phyloP scores from a whole-genome alignment of 139 green algal species.

The Coelastrella sp. region DNA sequence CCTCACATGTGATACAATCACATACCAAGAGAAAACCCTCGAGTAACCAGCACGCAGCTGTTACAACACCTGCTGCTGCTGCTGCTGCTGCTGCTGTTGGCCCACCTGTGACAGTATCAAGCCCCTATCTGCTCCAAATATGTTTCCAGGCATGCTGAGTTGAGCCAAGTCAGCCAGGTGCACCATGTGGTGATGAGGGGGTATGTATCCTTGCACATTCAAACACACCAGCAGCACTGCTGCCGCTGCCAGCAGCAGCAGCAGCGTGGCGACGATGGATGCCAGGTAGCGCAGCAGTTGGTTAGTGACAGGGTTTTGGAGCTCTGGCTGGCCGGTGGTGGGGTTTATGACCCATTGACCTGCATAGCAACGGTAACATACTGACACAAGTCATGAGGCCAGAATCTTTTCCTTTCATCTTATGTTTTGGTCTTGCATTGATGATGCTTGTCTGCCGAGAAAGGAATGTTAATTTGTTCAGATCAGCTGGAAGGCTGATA shows the following conservation, averaged over 20 bases:
- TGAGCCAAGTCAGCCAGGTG: background rate
- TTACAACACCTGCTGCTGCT: background rate
- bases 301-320: background rate
- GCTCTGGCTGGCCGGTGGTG: background rate
- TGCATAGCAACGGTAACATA: background rate
- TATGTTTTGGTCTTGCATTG: background rate
- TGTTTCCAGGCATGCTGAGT: background rate
- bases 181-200: background rate
- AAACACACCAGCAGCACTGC: slow-evolving; percentile 16
- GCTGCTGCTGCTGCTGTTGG: background rate
- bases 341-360: background rate
- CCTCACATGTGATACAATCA: background rate
- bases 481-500: no score
- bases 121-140: background rate
- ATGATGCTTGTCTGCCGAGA: no score
- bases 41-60: background rate
- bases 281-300: background rate
- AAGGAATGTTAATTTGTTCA: no score
- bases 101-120: slow-evolving; percentile 7
- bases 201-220: slow-evolving; percentile 32
- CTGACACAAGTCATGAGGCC: background rate
- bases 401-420: background rate
- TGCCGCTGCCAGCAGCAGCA: slow-evolving; percentile 15
- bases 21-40: background rate
- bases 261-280: background rate